Evolutionary conservation across 176 grass and related monocot genomes (phyloP), one percentile per base, ranked within the genome.

Genomic region (Pontederia paniculata): DNA sequence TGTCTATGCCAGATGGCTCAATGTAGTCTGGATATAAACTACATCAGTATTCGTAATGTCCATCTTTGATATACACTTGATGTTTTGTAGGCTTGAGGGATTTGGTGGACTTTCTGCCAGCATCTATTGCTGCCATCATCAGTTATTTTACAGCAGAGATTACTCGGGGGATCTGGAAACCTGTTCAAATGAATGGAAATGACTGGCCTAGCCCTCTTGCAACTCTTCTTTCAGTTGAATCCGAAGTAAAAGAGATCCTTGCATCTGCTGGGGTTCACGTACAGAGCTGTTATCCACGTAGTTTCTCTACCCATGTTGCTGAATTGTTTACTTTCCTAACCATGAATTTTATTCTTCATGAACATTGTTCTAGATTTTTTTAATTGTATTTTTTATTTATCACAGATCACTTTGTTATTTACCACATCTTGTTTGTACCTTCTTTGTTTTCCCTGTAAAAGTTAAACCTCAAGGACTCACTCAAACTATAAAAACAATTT

Each of bases 71-170:
- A 58, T 17, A 60, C 55, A 60, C 44, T 4, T 50, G 18, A 59
- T 22, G 0, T 71, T 43, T 21, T 98, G 52, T 69, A 98, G 93
- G 93, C 65, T 82, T 98, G 78, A 82, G 93, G 52, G 87, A 91
- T 80, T 80, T 98, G 6, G 87, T 91, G 69, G 93, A 98, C 51
- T 91, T 91, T 66, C 71, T 98, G 55, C 93, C 93, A 52, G 93
- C 93, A 79, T 98, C 93, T 81, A 75, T 98, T 78, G 93, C 83
- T 51, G 70, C 77, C 50, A 88, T 91, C 53, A 78, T 91, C 54
- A 91, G 72, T 68, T 98, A 98, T 69, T 98, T 98, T 66, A 82
- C 83, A 66, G 93, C 93, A 66, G 93, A 98, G 78, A 98, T 98
- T 70, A 98, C 93, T 69, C 83, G 93, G 58, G 93, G 93, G 50